A percentile compares a stretch with the other conserved stretches of the same genome.
Conservation (phyloP, 2,329 filamentous ascomycete genomes). For the Colletotrichum graminicola region DNA sequence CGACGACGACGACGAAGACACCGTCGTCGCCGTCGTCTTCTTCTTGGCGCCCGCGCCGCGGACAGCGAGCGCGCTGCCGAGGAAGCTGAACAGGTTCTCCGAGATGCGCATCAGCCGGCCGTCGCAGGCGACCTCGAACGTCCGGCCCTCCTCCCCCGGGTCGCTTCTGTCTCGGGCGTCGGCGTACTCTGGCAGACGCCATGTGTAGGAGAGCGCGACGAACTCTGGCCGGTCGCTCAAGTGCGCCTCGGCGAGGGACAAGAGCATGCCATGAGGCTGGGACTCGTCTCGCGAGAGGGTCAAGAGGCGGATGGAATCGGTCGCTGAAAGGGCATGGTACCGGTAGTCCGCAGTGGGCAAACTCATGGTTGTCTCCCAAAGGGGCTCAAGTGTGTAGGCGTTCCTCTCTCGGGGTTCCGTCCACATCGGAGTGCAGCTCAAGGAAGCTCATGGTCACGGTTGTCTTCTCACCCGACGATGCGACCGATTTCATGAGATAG, state of each 20-base stretch:
- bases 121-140: not conserved
- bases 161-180: not conserved
- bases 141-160: not conserved
- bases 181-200: constrained; percentile 3
- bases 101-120: not conserved
- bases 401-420: not conserved
- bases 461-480: not conserved
- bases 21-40: too few species aligned
- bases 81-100: constrained; percentile 6
- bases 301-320: constrained; percentile 9
- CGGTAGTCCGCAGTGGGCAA: not conserved
- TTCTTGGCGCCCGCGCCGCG: not conserved
- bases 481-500: not conserved
- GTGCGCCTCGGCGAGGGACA: not conserved
- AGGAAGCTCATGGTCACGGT: not conserved
- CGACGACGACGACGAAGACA: too few species aligned
- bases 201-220: constrained; percentile 6
- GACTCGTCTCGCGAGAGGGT: not conserved
- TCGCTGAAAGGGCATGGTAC: not conserved
- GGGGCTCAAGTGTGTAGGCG: too few species aligned
- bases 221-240: not conserved
- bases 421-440: not conserved
- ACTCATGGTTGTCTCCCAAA: not conserved
- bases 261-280: not conserved
- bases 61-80: not conserved